Evolutionary conservation across 139 green algal genomes (phyloP), one percentile per base, ranked within the genome.

Genomic region (Chlorella sp.): DNA sequence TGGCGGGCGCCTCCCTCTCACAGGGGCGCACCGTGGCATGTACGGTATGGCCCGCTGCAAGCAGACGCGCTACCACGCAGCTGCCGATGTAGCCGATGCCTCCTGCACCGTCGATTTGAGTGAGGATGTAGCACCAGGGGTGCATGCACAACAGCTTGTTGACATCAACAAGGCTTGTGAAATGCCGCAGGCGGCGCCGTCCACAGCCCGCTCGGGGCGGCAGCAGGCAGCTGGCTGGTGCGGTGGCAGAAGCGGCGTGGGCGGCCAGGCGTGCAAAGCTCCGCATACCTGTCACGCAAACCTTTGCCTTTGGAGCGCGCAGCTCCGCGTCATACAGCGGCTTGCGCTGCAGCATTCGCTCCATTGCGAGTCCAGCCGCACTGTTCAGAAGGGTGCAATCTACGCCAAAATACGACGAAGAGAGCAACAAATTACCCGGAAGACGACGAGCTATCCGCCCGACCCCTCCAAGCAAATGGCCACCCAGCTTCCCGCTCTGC

Each of bases 11-110:
- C 48, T 57, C 48, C 48, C 9, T 57, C 48, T 57, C 69, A 16
- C 16, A 71, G 12, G 66, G 57, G 26, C 94, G 89, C 19, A 53
- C 57, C 14, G 92, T 95, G 80, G 64, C 90, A 24, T 91, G 90
- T 71, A 95, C 94, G 0, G 89, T 94, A 85, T 96, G 94, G 0
- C 93, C 93, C 7, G 87, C 90, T 11, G 89, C 93, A 66, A 96
- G 90, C 64, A 96, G 90, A 15, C 92, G 88, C 53, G 84, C 32
- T 11, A 96, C 88, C n/a, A 96, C 91, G n/a, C 36, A 26, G 37
- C 91, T 89, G 39, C 89, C 92, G 12, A 95, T 40, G 40, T 91
- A 95, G 36, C 92, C 92, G 7, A 69, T 40, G 0, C 60, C 86
- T 9, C 86, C 86, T 86, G 81, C 48, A 57, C 9, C 48, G 48